phyloP scores from a whole-genome alignment of 2,329 filamentous ascomycete genomes.

The Cytospora chrysosperma region DNA sequence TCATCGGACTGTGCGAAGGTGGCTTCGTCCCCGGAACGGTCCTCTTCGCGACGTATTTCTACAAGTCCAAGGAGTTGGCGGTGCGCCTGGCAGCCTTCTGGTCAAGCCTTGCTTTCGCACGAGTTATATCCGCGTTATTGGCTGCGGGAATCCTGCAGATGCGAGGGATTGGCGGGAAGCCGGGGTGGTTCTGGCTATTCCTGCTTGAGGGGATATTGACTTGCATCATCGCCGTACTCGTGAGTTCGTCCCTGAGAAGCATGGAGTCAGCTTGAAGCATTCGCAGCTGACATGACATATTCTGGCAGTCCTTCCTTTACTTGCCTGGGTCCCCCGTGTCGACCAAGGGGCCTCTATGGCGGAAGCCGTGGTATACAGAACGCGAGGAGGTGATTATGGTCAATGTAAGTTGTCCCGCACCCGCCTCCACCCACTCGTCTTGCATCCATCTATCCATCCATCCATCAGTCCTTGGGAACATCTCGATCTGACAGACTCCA shows the following conservation, averaged over 20 bases:
- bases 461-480: background rate
- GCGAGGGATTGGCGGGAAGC: conserved; percentile 45
- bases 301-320: conserved; percentile 51
- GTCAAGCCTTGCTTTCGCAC: conserved; percentile 47
- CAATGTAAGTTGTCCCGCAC: conserved; percentile 40
- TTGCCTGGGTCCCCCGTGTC: conserved; percentile 64
- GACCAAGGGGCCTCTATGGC: conserved; percentile 60
- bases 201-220: conserved; percentile 46
- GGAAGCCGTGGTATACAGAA: conserved; percentile 65
- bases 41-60: conserved; percentile 70
- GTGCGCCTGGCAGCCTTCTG: conserved; percentile 68
- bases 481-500: conserved; percentile 3
- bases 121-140: conserved; percentile 48
- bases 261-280: background rate
- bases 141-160: conserved; percentile 50
- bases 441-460: too few relatives aligned
- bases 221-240: conserved; percentile 49
- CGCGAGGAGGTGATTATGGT: conserved; percentile 69
- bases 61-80: conserved; percentile 66
- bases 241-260: conserved; percentile 23
- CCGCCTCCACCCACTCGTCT: background rate
- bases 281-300: background rate
- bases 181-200: conserved; percentile 58
- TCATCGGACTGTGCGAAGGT: conserved; percentile 54
- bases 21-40: conserved; percentile 61